phyloP scores from a whole-genome alignment of 2,329 filamentous ascomycete genomes.

The Diaporthe citri region DNA sequence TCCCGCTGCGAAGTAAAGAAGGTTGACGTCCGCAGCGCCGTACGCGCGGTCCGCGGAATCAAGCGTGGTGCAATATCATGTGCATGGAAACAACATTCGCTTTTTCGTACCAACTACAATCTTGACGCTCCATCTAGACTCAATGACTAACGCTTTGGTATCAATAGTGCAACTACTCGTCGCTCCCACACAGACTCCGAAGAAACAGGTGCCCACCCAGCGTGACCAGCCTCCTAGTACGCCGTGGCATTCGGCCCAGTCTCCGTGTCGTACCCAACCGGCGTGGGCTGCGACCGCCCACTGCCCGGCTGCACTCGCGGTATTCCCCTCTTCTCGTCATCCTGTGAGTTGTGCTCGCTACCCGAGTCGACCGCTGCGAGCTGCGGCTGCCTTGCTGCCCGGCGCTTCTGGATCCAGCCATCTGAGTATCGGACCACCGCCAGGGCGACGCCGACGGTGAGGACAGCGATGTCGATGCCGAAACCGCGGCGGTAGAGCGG shows the following conservation, averaged over 20 bases:
- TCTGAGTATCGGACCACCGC: constrained; percentile 59
- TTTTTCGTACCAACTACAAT: neutral
- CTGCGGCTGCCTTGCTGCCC: neutral
- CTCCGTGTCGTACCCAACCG: neutral
- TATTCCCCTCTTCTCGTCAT: constrained; percentile 2
- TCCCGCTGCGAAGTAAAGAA: no score
- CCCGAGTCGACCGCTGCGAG: constrained; percentile 1
- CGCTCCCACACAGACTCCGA: neutral
- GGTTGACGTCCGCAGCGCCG: no score
- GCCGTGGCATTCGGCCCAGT: neutral
- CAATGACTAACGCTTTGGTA: neutral
- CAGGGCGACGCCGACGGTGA: constrained; percentile 57
- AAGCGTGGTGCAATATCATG: no score
- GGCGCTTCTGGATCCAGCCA: constrained; percentile 47
- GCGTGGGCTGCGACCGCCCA: neutral
- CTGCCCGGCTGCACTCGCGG: neutral
- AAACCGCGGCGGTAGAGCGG: constrained; percentile 66
- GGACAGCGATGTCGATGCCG: constrained; percentile 57
- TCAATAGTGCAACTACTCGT: neutral
- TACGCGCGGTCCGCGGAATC: no score
- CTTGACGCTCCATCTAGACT: neutral
- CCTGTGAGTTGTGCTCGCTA: constrained; percentile 18
- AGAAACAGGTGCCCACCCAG: neutral
- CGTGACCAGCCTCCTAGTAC: neutral
- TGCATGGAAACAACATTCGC: neutral